Conservation (phyloP, 805 yeast species). For the Tanozyma kutaoensis region DNA sequence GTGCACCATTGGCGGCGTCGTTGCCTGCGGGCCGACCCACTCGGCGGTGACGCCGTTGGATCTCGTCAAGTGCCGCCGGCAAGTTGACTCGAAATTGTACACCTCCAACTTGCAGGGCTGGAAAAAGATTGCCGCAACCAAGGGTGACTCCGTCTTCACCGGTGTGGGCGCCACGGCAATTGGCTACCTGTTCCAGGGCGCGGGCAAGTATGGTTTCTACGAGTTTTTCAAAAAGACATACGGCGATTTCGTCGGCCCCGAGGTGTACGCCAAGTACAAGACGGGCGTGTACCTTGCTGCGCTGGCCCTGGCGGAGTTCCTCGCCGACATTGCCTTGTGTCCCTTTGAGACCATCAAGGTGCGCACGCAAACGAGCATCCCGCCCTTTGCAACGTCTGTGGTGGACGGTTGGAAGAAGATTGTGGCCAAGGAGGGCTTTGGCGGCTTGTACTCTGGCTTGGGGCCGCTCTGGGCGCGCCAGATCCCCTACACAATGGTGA, state of each 20-base stretch:
- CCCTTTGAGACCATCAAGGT: slow-evolving; percentile 95
- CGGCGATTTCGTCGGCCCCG: slow-evolving; percentile 52
- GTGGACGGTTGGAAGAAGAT: slow-evolving; percentile 57
- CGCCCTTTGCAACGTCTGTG: slow-evolving; percentile 61
- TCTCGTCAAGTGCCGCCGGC: slow-evolving; percentile 85
- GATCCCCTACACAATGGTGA: slow-evolving; percentile 97
- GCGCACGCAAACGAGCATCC: slow-evolving; percentile 83
- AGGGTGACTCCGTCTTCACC: slow-evolving; percentile 73
- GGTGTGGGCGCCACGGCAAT: slow-evolving; percentile 88
- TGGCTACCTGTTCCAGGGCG: slow-evolving; percentile 94
- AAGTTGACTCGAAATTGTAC: slow-evolving; percentile 67
- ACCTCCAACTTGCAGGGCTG: slow-evolving; percentile 74
- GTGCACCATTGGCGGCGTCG: slow-evolving; percentile 64
- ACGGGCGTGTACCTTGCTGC: slow-evolving; percentile 72
- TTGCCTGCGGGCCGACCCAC: slow-evolving; percentile 97
- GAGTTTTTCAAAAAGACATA: slow-evolving; percentile 81
- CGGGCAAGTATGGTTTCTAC: slow-evolving; percentile 93
- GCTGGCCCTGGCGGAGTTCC: slow-evolving; percentile 86
- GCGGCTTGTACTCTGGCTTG: slow-evolving; percentile 75
- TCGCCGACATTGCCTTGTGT: slow-evolving; percentile 83
- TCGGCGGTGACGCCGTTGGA: slow-evolving; percentile 88
- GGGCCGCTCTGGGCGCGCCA: slow-evolving; percentile 94
- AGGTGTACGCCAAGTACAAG: slow-evolving; percentile 45
- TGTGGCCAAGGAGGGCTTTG: slow-evolving; percentile 54
- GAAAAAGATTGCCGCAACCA: slow-evolving; percentile 54